Evolutionary conservation across 23 red algal species (phyloP), one percentile per base, ranked within the genome.

Genomic region (Rhodosorus marinus): DNA sequence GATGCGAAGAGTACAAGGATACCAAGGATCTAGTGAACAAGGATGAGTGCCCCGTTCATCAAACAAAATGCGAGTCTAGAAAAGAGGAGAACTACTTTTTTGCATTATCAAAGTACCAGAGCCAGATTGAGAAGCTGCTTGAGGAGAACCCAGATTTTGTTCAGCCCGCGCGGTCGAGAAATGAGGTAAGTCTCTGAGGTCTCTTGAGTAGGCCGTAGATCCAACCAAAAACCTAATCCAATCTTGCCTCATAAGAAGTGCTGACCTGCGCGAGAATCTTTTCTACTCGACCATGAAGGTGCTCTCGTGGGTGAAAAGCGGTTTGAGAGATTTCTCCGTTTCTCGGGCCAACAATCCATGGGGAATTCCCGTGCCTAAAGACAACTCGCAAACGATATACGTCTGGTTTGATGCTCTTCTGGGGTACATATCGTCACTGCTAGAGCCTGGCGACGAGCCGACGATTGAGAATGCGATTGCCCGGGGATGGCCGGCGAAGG

Each of bases 41-140:
- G 30, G 70, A 72, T 28, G 26, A 81, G 0, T 98, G 90, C 52
- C 73, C 74, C n/a, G 60, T 65, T 20, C 90, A 98, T 38, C 72
- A 53, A 21, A 80, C 54, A 6, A 14, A 30, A 3, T 98, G 90
- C 38, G 24, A 26, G 29, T 31, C 8, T 19, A 55, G 90, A 24
- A 51, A 58, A 0, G 90, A 98, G 54, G 79, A 98, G 8, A 98
- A 98, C 26, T 98, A 98, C 66, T 98, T 98, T 77, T 98, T 98
- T 53, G 66, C 66, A 0, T 62, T 98, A 0, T 76, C 78, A 3
- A 75, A 75, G 4, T 98, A 86, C 52, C 70, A 85, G 42, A 19
- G 75, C 22, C 24, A 64, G 31, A 26, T 98, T 26, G 72, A 85
- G 55, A 24, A 35, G 29, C 77, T 98, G 3, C 47, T 80, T 19